These are phyloP conservation scores for Trichophyton verrucosum DNA, from an alignment of 2,329 filamentous ascomycete genomes.

Conservation along the genomic window DNA sequence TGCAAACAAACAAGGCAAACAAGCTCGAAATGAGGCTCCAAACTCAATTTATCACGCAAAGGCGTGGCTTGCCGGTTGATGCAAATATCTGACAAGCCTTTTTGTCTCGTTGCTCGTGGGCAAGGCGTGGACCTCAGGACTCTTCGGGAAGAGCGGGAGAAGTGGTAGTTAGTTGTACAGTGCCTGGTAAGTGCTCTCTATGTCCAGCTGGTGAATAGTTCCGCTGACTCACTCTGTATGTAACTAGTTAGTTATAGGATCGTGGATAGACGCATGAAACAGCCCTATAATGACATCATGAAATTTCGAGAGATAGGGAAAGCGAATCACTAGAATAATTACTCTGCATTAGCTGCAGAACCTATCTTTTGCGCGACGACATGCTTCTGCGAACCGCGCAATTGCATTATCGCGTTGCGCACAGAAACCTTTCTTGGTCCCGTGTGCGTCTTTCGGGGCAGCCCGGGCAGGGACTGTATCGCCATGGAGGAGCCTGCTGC, in stretches of 20 bases:
- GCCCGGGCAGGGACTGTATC: constrained; percentile 16
- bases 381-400: constrained; percentile 25
- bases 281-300: neutral
- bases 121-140: neutral
- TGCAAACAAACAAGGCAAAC: constrained; percentile 12
- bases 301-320: neutral
- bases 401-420: constrained; percentile 24
- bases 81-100: neutral
- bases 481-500: constrained; percentile 18
- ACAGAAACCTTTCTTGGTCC: constrained; percentile 16
- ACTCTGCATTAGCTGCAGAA: neutral
- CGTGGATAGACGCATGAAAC: neutral
- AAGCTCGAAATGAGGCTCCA: constrained; percentile 5
- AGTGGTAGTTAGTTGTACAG: neutral
- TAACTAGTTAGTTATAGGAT: neutral
- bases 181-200: neutral
- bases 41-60: neutral
- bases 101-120: neutral
- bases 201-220: no score
- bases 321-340: neutral
- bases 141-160: neutral
- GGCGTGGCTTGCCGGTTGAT: neutral
- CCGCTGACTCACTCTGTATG: neutral
- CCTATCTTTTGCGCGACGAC: neutral
- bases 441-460: constrained; percentile 16